Conservation (phyloP, 176 grass and related monocot genomes). For the Phoenix roebelenii region DNA sequence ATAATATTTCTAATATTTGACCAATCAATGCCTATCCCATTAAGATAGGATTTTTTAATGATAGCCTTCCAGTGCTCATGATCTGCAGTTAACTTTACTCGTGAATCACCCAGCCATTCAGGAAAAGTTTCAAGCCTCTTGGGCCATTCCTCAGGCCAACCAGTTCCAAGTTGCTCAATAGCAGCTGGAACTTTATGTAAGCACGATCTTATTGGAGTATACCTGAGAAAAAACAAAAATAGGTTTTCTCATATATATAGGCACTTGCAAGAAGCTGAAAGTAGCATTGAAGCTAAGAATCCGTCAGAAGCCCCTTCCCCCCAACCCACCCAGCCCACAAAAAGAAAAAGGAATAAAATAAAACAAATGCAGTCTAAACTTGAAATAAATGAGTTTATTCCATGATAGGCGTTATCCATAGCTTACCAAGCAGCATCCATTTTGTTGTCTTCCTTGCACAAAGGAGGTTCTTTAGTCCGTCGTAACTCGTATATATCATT, state of each 20-base stretch:
- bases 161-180: constrained; percentile 83
- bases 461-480: constrained; percentile 68
- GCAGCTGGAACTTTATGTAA: constrained; percentile 73
- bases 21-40: constrained; percentile 83
- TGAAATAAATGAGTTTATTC: too few species aligned
- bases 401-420: constrained; percentile 8
- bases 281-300: too few species aligned
- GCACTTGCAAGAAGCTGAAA: too few species aligned
- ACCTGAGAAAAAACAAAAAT: constrained; percentile 38
- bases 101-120: constrained; percentile 74
- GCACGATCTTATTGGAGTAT: constrained; percentile 64
- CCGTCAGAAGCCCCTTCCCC: too few species aligned
- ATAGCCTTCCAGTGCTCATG: constrained; percentile 70
- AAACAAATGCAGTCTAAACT: too few species aligned
- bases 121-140: constrained; percentile 70
- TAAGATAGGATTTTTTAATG: constrained; percentile 82
- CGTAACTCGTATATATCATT: constrained; percentile 81
- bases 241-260: neutral
- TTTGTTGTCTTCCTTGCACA: constrained; percentile 81
- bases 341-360: too few species aligned
- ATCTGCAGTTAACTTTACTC: constrained; percentile 52
- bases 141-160: constrained; percentile 94
- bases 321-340: too few species aligned
- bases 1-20: constrained; percentile 71
- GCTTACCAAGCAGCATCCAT: constrained; percentile 65